Evolutionary conservation across 164 flowering plant species (phyloP).

Genomic region (Vitis rotundifolia): DNA sequence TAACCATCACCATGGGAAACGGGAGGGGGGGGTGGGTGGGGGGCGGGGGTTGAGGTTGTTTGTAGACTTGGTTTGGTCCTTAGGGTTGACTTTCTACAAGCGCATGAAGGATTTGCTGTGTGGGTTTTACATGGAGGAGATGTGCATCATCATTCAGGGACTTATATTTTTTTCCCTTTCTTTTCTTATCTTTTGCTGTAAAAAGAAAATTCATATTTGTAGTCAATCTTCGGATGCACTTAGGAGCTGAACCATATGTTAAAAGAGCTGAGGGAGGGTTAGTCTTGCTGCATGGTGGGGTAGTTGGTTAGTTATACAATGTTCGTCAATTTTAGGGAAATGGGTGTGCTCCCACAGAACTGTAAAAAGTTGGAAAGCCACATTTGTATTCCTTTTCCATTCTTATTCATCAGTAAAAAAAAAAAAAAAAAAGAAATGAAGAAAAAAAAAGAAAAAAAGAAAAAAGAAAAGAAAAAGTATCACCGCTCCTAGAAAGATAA

Average conservation of each 20-base stretch:
- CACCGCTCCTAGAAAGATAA: no score
- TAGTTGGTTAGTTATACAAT: neutral
- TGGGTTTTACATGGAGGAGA: neutral
- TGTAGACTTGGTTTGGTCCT: no score
- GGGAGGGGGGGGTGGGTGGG: no score
- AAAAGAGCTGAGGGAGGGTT: neutral
- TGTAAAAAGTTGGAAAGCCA: neutral
- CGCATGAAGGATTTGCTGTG: constrained; percentile 1
- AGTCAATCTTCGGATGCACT: neutral
- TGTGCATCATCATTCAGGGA: no score
- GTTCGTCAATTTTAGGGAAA: neutral
- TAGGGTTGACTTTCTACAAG: neutral
- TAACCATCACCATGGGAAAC: no score
- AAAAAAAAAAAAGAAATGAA: no score
- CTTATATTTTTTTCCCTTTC: no score
- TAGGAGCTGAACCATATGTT: neutral
- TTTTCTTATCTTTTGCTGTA: neutral
- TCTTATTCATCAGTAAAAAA: neutral
- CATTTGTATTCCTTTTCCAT: neutral
- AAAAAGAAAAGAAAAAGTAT: no score
- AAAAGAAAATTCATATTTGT: constrained; percentile 1
- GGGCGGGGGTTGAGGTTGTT: no score
- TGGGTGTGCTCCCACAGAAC: neutral
- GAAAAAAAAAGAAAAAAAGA: no score
- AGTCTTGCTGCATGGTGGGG: neutral